Conservation (phyloP, 345 rosid genomes). For the Dovyalis caffra region DNA sequence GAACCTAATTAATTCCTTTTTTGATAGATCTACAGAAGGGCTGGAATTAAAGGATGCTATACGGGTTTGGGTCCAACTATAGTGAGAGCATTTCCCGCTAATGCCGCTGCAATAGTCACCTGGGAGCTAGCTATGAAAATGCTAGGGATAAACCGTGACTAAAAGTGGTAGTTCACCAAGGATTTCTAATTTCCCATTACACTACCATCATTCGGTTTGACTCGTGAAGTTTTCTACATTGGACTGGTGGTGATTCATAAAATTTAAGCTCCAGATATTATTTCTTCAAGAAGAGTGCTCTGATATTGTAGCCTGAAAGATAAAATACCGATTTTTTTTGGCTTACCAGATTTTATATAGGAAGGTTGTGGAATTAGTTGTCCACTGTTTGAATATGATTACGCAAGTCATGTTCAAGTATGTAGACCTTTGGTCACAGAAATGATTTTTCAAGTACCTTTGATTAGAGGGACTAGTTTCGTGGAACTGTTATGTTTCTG, state of each 20-base stretch:
- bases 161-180: constrained; percentile 18
- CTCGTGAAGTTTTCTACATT: neutral
- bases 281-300: neutral
- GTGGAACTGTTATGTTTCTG: no score
- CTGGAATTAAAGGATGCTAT: constrained; percentile 84
- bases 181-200: constrained; percentile 5
- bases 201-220: neutral
- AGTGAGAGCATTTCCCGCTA: constrained; percentile 90
- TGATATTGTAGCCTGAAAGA: neutral
- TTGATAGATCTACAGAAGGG: constrained; percentile 62
- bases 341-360: neutral
- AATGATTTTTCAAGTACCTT: neutral
- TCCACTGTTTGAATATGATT: constrained; percentile 2
- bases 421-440: constrained; percentile 4
- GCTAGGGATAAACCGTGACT: constrained; percentile 57
- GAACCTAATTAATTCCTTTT: constrained; percentile 11
- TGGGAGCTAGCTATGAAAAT: constrained; percentile 90
- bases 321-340: neutral
- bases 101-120: constrained; percentile 92
- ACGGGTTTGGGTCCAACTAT: constrained; percentile 87
- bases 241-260: neutral
- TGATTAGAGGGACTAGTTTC: neutral
- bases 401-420: neutral
- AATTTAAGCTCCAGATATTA: neutral
- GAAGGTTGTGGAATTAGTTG: constrained; percentile 1